Base-by-base conservation (phyloP, 2,329 filamentous ascomycete species). In the Bipolaris victoriae region DNA sequence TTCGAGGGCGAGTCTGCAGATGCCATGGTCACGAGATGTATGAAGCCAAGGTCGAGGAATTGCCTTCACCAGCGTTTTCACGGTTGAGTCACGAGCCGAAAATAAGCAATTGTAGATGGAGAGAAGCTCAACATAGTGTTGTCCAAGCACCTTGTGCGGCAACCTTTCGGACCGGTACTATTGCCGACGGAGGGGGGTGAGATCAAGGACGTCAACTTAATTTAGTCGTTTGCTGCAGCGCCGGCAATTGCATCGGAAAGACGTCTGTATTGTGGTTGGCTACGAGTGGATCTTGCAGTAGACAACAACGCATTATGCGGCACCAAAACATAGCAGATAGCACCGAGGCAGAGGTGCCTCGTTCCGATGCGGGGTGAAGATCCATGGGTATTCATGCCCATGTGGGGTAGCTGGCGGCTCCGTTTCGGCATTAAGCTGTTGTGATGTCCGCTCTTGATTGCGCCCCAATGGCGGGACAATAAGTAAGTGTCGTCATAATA, bases 1-100 rank as follows among this genome's bases (percentile, higher is more conserved):
- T 76, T 79, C 15, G 64, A 52, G 18, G 61, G 29, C 7, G 65
- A 49, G 45, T 57, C 47, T 29, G 55, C 52, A 26, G 65, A 54
- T 13, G 62, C 47, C 70, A 72, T 74, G 49, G 46, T 29, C 29
- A 31, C 7, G 29, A 13, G 43, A 13, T 13, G 55, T 33, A 33
- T 24, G 16, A 31, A 29, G 15, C 48, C 11, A n/a, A n/a, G 26
- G 20, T 36, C 24, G 33, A 35, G 49, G 24, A 15, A 43, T 15
- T 18, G 22, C 11, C 16, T 24, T 31, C 24, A 24, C 18, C 7
- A 16, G 9, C 3, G 1, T 15, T 7, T 5, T 35, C 18, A 20
- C n/a, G 26, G 29, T 56, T 51, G 46, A 26, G n/a, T 9, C 44
- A 29, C 20, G 5, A 29, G 22, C 44, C 15, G 31, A 13, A 26